Conservation (phyloP, 108 stramenopile genomes). For the Skeletonema marinoi region DNA sequence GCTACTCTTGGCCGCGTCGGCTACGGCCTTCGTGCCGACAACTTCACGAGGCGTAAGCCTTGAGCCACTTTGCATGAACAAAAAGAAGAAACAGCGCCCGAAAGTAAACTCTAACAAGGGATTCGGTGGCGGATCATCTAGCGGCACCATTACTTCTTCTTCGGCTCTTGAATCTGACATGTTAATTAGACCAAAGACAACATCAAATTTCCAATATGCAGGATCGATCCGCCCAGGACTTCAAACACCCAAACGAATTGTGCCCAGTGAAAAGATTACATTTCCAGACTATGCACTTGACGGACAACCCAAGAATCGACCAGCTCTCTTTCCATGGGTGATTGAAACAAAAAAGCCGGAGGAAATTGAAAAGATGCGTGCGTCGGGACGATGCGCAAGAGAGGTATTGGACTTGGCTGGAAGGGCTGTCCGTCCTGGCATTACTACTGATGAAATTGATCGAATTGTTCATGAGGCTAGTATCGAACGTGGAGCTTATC, state of each 20-base stretch:
- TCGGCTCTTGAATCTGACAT: slow-evolving; percentile 1
- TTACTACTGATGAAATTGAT: slow-evolving; percentile 95
- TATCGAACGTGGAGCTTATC: slow-evolving; percentile 61
- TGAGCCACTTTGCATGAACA: slow-evolving; percentile 22
- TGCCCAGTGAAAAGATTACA: slow-evolving; percentile 51
- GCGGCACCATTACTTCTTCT: background rate
- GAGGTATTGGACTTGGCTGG: slow-evolving; percentile 95
- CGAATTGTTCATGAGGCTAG: slow-evolving; percentile 86
- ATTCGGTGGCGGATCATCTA: slow-evolving; percentile 4
- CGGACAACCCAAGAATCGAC: slow-evolving; percentile 64
- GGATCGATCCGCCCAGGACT: slow-evolving; percentile 72
- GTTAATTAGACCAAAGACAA: slow-evolving; percentile 21
- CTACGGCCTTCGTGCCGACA: background rate
- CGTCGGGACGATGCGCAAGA: slow-evolving; percentile 81
- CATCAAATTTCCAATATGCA: slow-evolving; percentile 67
- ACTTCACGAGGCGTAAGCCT: background rate
- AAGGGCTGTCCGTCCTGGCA: slow-evolving; percentile 74
- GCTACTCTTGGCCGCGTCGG: background rate
- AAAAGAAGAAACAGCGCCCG: slow-evolving; percentile 20
- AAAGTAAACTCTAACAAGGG: slow-evolving; percentile 3
- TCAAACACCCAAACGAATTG: slow-evolving; percentile 67
- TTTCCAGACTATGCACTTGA: slow-evolving; percentile 84
- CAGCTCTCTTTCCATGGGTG: slow-evolving; percentile 69
- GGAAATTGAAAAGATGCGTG: slow-evolving; percentile 93
- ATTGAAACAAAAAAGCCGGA: slow-evolving; percentile 89